Conservation (phyloP, 163 green algal genomes). For the Chlamydomonas reinhardtii region DNA sequence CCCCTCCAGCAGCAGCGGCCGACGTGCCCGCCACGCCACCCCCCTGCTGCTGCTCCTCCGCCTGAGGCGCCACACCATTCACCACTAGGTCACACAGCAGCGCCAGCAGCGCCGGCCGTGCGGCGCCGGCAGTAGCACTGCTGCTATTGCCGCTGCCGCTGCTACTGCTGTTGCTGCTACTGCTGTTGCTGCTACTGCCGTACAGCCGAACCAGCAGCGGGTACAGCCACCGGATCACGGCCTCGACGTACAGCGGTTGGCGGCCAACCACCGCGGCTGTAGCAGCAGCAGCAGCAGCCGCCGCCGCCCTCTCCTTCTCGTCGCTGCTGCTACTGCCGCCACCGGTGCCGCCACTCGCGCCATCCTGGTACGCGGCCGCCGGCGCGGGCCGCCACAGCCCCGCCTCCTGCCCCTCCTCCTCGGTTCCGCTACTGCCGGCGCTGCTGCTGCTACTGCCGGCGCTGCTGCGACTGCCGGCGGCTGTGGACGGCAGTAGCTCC, state of each 20-base stretch:
- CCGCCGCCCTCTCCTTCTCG: not conserved
- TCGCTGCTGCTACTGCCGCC: not conserved
- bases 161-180: not conserved
- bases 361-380: not conserved
- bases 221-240: constrained; percentile 55
- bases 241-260: constrained; percentile 63
- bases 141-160: not conserved
- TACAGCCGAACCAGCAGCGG: constrained; percentile 28
- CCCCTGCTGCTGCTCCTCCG: not conserved
- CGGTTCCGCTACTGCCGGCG: too few relatives aligned
- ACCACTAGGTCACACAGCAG: too few relatives aligned
- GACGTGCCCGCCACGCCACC: not conserved
- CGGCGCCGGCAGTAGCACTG: not conserved
- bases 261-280: not conserved
- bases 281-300: not conserved
- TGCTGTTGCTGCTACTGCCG: not conserved
- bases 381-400: too few relatives aligned
- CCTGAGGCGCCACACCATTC: not conserved
- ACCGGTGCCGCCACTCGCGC: not conserved
- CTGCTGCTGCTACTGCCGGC: not conserved
- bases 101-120: too few relatives aligned
- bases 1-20: too few relatives aligned
- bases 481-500: not conserved
- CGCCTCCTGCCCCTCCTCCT: too few relatives aligned
- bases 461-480: constrained; percentile 9